phyloP scores from a whole-genome alignment of 208 protist genomes.

The Novymonas esmeraldas region DNA sequence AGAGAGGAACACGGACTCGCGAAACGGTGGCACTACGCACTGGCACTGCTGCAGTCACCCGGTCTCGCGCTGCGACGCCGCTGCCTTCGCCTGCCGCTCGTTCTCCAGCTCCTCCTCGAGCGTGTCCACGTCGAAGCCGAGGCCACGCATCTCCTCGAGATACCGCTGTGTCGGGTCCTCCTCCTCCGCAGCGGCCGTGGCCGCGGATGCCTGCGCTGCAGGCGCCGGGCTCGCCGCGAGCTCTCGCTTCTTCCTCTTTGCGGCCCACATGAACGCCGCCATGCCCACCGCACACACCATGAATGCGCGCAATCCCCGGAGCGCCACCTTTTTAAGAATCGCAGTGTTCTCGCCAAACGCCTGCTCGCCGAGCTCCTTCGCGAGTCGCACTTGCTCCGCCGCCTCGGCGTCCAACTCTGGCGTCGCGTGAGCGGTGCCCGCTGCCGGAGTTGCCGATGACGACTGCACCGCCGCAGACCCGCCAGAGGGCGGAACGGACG shows the following conservation, averaged over 20 bases:
- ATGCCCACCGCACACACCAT: constrained; percentile 57
- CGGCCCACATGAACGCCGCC: constrained; percentile 52
- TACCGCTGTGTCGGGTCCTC: constrained; percentile 74
- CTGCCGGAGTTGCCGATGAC: not conserved
- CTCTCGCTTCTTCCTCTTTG: constrained; percentile 41
- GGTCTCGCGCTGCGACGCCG: not conserved
- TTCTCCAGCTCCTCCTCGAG: constrained; percentile 76
- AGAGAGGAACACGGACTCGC: too few species aligned
- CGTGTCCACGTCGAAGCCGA: constrained; percentile 86
- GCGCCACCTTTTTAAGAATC: constrained; percentile 68
- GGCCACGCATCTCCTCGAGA: constrained; percentile 78
- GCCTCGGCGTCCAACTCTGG: constrained; percentile 48
- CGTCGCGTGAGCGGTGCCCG: not conserved
- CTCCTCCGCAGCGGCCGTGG: constrained; percentile 4
- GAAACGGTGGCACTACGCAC: not conserved
- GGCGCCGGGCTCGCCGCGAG: constrained; percentile 5
- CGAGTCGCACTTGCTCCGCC: constrained; percentile 55
- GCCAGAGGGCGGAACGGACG: not conserved
- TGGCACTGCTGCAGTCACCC: not conserved
- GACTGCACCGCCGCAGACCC: not conserved
- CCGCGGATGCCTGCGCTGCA: not conserved
- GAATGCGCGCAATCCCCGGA: constrained; percentile 74
- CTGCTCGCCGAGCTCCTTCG: constrained; percentile 57
- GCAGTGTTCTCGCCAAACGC: constrained; percentile 79
- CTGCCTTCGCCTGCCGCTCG: constrained; percentile 30